A percentile compares a stretch with the other conserved stretches of the same genome.
Conservation (phyloP, 192 early-diverging fungal species). For the Entomortierella chlamydospora region DNA sequence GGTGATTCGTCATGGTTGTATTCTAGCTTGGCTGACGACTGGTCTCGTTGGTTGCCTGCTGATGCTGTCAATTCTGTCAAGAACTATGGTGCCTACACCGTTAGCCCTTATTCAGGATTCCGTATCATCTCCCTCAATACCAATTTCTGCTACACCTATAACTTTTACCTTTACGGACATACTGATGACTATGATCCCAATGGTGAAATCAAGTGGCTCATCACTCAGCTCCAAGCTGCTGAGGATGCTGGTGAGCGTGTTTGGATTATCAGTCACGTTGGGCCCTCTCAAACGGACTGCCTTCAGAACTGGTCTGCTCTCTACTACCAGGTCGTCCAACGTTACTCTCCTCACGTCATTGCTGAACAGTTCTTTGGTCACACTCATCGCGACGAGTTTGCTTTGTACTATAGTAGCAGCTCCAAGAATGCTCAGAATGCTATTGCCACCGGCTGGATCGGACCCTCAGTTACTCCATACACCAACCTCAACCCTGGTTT, state of each 20-base stretch:
- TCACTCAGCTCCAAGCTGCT: conserved; percentile 60
- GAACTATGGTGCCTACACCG: conserved; percentile 63
- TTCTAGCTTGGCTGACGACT: conserved; percentile 56
- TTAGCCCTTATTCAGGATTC: conserved; percentile 57
- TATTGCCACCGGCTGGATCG: conserved; percentile 60
- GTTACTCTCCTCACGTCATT: conserved; percentile 67
- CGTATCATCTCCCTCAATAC: conserved; percentile 67
- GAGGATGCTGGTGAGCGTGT: conserved; percentile 65
- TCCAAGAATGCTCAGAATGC: conserved; percentile 52
- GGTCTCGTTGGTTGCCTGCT: conserved; percentile 61
- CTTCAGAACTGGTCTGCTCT: conserved; percentile 64
- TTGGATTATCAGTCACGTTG: conserved; percentile 70
- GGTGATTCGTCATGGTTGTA: conserved; percentile 61
- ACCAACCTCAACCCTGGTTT: conserved; percentile 65
- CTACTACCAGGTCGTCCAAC: conserved; percentile 66
- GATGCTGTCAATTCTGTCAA: conserved; percentile 54
- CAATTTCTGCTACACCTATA: conserved; percentile 69
- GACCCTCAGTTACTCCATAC: conserved; percentile 66
- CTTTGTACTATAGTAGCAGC: conserved; percentile 60
- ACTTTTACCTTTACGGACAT: conserved; percentile 64
- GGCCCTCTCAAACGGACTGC: conserved; percentile 60
- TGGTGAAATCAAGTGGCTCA: conserved; percentile 62
- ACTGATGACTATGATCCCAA: conserved; percentile 61
- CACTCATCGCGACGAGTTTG: conserved; percentile 64
- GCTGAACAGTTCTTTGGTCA: conserved; percentile 70